Base-by-base conservation (phyloP, 2,329 filamentous ascomycete species). In the Verruconis gallopava region DNA sequence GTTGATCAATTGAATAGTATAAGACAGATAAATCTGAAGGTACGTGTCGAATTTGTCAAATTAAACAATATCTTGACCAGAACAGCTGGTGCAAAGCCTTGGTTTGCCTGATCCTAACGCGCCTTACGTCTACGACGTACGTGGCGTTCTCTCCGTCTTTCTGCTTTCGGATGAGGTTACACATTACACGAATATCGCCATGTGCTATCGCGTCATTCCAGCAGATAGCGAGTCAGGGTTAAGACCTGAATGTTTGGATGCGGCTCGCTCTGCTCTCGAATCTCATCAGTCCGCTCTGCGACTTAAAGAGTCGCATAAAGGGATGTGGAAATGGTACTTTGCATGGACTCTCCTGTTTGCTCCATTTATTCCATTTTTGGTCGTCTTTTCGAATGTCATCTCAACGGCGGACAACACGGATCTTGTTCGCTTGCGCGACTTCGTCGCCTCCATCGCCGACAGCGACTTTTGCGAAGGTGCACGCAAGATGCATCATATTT, bases 401-500 rank as follows among this genome's bases (percentile, higher is more conserved):
- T 72, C 77, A 50, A 70, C 71, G 0, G 68, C 69, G 4, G 57
- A 66, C 19, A 56, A 60, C 15, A 55, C 56, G 6, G 77, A 81
- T 48, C 63, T 81, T 3, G 51, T 59, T 21, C 65, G 69, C 1
- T 62, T 81, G 1, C 64, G 67, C 25, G 65, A 70, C 18, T 36
- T 36, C 18, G 6, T 37, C 4, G 21, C 30, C 15, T 42, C 40
- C 4, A 22, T 9, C 13, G n/a, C 30, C 0, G 64, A 67, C 2
- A 64, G 65, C 36, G 62, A 63, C 3, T 59, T 69, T 2, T 79
- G 75, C 1, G 71, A 78, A 50, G 69, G 72, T 2, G 67, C 76
- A 17, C 66, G 71, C 20, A 76, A 75, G 50, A 62, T 81, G 11
- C 71, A 76, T 50, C 70, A 68, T n/a, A 65, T 81, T 20, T 79